phyloP scores from a whole-genome alignment of 805 yeast species.

The Sugiyamaella smithiae region DNA sequence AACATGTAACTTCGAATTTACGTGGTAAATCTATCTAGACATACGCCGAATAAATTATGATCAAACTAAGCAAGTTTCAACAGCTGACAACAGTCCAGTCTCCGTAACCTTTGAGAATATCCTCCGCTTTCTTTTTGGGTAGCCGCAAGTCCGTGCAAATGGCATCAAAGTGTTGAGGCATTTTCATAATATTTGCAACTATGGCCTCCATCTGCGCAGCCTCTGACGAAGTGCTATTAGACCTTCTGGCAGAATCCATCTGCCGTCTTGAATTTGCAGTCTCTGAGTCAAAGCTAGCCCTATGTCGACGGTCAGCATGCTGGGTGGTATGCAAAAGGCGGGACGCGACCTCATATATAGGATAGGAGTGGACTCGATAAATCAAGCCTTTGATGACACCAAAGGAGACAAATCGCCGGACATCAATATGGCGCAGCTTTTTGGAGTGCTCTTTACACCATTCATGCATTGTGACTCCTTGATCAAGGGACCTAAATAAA shows the following conservation, averaged over 20 bases:
- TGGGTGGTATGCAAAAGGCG: background rate
- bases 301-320: constrained; percentile 5
- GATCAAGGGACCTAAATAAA: constrained; percentile 73
- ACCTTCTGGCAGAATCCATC: background rate
- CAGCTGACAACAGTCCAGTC: constrained; percentile 46
- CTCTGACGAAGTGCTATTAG: background rate
- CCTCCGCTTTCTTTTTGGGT: constrained; percentile 55
- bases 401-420: constrained; percentile 80
- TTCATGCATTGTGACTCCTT: constrained; percentile 69
- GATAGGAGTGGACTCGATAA: constrained; percentile 76
- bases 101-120: constrained; percentile 45
- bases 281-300: constrained; percentile 7
- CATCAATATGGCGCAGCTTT: constrained; percentile 62
- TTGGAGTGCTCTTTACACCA: constrained; percentile 75
- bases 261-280: background rate
- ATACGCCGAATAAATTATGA: background rate
- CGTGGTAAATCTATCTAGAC: background rate
- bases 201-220: constrained; percentile 21
- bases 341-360: constrained; percentile 43
- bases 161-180: constrained; percentile 32
- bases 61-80: background rate
- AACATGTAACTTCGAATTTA: constrained; percentile 26
- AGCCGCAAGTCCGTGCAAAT: constrained; percentile 68
- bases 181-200: constrained; percentile 20
- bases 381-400: constrained; percentile 81